Base-by-base conservation (phyloP, 169 alveolate species). In the Plasmodium coatneyi region DNA sequence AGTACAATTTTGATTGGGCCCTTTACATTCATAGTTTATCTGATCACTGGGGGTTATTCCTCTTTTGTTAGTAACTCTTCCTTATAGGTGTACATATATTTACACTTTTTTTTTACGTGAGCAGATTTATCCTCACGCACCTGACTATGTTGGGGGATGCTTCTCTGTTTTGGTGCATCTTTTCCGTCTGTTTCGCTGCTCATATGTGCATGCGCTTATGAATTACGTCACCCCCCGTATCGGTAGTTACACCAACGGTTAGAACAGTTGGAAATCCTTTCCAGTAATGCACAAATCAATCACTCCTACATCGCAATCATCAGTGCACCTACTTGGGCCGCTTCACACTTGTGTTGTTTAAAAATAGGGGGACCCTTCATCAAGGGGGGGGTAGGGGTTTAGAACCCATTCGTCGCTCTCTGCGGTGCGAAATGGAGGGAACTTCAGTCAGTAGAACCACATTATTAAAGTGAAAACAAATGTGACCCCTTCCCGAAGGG, bases 1-100 rank as follows among this genome's bases (percentile, higher is more conserved):
- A 86, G 70, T 3, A 86, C 93, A 43, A 86, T 86, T 52, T 41
- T 74, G 60, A 86, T 36, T 32, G 30, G 14, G 19, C 52, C 92
- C 22, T 39, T 71, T 34, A n/a, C n/a, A 1, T 66, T 49, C 60
- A 49, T 49, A 16, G 19, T 49, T 49, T 5, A 6, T 49, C 60
- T 49, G 1, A 3, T 49, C 2, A 16, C 1, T 2, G 14, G 25
- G 25, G 28, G 9, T 16, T 71, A 0, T 72, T 72, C 10, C 30
- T 72, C 16, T 25, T 72, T 3, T 72, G 19, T 28, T 34, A 34
- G 12, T 72, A 72, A 72, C 46, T 72, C 19, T 49, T 49, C 25
- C 25, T 1, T 0, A 12, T 3, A 14, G 60, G 60, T 16, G 7
- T 49, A 16, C 7, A 49, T 14, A 16, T 49, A 12, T 16, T 49